phyloP scores from a whole-genome alignment of 257 asterid genomes.

The Jacaranda copaia region DNA sequence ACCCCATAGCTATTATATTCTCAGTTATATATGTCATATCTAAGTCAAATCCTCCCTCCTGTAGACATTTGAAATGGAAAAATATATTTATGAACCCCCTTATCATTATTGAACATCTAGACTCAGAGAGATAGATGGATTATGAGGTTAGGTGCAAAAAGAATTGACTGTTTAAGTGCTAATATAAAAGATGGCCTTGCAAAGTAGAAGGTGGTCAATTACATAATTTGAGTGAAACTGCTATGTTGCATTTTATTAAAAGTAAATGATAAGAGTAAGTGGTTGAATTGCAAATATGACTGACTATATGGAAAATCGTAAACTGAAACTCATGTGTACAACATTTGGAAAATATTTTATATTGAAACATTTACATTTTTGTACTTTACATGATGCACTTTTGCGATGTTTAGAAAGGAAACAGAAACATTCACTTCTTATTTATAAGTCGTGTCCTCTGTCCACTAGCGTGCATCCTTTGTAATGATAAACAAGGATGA shows the following conservation, averaged over 20 bases:
- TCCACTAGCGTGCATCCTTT: conserved; percentile 14
- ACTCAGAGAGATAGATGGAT: conserved; percentile 4
- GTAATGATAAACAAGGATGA: conserved; percentile 1
- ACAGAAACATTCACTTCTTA: neutral
- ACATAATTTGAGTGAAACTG: conserved; percentile 8
- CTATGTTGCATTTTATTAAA: conserved; percentile 3
- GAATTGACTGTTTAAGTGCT: neutral
- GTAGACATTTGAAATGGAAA: conserved; percentile 40
- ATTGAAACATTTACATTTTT: neutral
- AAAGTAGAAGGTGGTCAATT: conserved; percentile 14
- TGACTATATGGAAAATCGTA: conserved; percentile 1
- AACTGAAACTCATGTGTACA: conserved; percentile 20
- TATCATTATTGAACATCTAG: conserved; percentile 26
- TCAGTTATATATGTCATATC: conserved; percentile 98
- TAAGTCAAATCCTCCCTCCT: conserved; percentile 98
- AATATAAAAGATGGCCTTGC: conserved; percentile 4
- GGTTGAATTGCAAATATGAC: neutral
- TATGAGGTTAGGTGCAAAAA: conserved; percentile 18
- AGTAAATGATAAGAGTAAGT: conserved; percentile 8
- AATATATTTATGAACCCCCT: conserved; percentile 19
- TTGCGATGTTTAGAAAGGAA: conserved; percentile 1
- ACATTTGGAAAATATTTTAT: neutral
- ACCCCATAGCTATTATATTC: conserved; percentile 98
- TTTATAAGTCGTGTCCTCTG: neutral
- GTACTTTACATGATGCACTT: conserved; percentile 3